A percentile compares a stretch with the other conserved stretches of the same genome.
Evolutionary conservation across 352 stramenopile species (phyloP).

Genomic region (Pythium guiyangense): DNA sequence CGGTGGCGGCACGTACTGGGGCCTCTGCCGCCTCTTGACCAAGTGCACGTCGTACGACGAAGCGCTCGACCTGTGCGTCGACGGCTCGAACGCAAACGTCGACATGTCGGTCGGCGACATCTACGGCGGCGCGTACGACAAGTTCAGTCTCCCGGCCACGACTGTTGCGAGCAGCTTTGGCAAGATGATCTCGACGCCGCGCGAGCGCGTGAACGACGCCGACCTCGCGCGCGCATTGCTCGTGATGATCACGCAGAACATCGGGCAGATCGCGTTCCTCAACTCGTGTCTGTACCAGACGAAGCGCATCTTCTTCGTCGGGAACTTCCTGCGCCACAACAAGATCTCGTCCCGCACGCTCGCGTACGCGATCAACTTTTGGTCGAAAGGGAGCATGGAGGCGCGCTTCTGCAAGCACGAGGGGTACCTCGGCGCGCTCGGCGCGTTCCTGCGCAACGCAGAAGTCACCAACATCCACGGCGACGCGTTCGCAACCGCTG

Average conservation of each 20-base stretch:
- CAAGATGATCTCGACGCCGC: constrained; percentile 73
- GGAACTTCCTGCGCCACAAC: constrained; percentile 98
- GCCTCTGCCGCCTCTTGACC: constrained; percentile 94
- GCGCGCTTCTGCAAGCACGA: constrained; percentile 95
- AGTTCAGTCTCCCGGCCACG: constrained; percentile 88
- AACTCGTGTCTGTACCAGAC: constrained; percentile 97
- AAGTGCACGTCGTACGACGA: constrained; percentile 83
- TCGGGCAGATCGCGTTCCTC: constrained; percentile 96
- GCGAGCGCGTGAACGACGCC: constrained; percentile 86
- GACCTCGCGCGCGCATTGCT: constrained; percentile 96
- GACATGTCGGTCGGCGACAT: constrained; percentile 99
- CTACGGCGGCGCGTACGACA: constrained; percentile 95
- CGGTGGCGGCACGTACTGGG: constrained; percentile 98
- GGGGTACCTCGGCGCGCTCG: constrained; percentile 98
- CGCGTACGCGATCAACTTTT: constrained; percentile 97
- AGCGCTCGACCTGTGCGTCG: constrained; percentile 72
- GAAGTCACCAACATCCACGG: constrained; percentile 67
- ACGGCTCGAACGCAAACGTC: constrained; percentile 82
- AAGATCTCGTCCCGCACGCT: constrained; percentile 91
- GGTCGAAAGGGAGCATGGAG: constrained; percentile 93
- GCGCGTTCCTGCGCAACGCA: constrained; percentile 93
- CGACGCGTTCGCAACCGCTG: constrained; percentile 49
- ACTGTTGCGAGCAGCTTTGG: constrained; percentile 97
- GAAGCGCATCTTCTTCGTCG: constrained; percentile 95
- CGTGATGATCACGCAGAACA: constrained; percentile 99